phyloP scores from a whole-genome alignment of 164 flowering plant genomes.

The Tetracentron sinense region DNA sequence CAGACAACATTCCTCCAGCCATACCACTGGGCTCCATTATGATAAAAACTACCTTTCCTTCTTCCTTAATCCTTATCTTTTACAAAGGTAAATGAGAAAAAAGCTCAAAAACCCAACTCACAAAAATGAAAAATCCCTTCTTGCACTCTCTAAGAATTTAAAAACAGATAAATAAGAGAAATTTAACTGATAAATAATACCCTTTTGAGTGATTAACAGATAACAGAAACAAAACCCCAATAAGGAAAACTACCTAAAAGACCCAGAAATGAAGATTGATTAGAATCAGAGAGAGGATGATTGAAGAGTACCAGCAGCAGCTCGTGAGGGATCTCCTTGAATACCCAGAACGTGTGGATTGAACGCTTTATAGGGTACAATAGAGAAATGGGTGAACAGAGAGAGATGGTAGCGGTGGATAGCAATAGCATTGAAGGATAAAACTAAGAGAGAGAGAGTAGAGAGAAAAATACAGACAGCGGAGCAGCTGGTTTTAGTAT shows the following conservation, averaged over 20 bases:
- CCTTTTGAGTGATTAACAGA: too few relatives aligned
- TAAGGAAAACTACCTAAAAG: too few relatives aligned
- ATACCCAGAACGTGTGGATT: too few relatives aligned
- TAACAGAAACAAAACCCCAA: too few relatives aligned
- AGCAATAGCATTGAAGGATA: background rate
- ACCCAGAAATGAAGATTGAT: too few relatives aligned
- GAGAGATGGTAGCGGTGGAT: background rate
- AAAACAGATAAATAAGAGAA: background rate
- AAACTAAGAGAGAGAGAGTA: background rate
- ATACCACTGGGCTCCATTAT: constrained; percentile 23
- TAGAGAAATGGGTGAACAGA: background rate
- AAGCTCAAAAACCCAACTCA: background rate
- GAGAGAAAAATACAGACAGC: constrained; percentile 12
- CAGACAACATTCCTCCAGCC: constrained; percentile 10
- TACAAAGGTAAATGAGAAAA: background rate
- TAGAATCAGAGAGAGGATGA: too few relatives aligned
- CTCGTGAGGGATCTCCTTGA: too few relatives aligned
- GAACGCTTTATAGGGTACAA: too few relatives aligned
- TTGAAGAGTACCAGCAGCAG: too few relatives aligned
- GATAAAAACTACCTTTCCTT: background rate
- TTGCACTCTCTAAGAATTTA: background rate
- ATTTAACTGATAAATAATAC: too few relatives aligned
- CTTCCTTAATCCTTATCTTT: too few relatives aligned
- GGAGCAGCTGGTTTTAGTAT: constrained; percentile 30
- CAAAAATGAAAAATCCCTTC: background rate